Percentiles rank a stretch among this genome's conserved stretches.
Conservation (phyloP, 495 filamentous ascomycete species). For the Neurospora sublineolata region DNA sequence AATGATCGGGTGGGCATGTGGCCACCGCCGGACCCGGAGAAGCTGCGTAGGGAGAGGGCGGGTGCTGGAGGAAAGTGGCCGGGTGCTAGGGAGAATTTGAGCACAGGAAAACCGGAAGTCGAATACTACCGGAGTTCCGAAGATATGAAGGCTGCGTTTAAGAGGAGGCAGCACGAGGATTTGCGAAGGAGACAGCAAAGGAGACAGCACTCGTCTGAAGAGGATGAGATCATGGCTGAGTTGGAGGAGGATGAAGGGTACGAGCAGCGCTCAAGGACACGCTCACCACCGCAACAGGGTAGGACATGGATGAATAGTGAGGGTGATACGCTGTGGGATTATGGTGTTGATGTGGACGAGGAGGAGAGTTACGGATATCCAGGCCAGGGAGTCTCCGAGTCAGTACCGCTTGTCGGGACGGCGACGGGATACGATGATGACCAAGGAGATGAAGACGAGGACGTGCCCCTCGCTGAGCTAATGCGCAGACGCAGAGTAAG, state of each 20-base stretch:
- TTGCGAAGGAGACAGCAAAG: conserved; percentile 18
- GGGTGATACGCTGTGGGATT: conserved; percentile 76
- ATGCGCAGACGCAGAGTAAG: conserved; percentile 38
- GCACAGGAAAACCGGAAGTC: not conserved
- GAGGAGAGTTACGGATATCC: conserved; percentile 52
- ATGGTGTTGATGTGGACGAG: conserved; percentile 76
- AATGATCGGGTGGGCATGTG: conserved; percentile 59
- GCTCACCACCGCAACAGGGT: conserved; percentile 16
- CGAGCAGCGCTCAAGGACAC: conserved; percentile 23
- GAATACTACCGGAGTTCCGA: conserved; percentile 12
- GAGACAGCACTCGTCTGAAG: conserved; percentile 40
- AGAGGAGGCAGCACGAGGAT: conserved; percentile 32
- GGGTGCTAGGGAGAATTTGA: conserved; percentile 6
- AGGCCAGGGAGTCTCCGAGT: not conserved
- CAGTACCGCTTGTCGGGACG: not conserved
- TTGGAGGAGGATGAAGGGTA: conserved; percentile 32
- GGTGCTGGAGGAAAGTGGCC: conserved; percentile 22
- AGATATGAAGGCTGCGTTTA: conserved; percentile 24
- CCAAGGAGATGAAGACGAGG: conserved; percentile 42
- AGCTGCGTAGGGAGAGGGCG: conserved; percentile 38
- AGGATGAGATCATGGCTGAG: conserved; percentile 23
- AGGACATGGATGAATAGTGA: conserved; percentile 69
- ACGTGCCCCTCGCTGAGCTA: conserved; percentile 65
- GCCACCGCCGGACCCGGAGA: conserved; percentile 88
- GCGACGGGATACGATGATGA: not conserved